Evolutionary conservation across 176 grass and related monocot species (phyloP).

Genomic region (Stipa capillata): DNA sequence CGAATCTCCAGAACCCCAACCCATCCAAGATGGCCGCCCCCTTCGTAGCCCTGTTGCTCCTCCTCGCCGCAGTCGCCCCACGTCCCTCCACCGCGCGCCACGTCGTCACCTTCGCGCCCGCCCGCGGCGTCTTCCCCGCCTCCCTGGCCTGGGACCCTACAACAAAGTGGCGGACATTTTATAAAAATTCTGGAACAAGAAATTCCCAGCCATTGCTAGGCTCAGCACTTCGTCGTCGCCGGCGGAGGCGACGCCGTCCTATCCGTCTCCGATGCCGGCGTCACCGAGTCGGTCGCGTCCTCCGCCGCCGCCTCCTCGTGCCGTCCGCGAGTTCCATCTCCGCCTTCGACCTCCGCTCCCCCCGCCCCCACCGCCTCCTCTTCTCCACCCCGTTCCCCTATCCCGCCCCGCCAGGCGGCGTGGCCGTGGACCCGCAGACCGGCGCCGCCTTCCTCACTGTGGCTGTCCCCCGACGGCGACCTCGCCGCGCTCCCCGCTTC

Average conservation of each 20-base stretch:
- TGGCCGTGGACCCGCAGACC: conserved; percentile 53
- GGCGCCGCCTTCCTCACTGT: conserved; percentile 56
- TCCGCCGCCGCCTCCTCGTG: conserved; percentile 61
- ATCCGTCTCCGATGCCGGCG: conserved; percentile 81
- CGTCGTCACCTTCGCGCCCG: conserved; percentile 36
- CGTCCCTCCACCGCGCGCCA: conserved; percentile 31
- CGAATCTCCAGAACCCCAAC: background rate
- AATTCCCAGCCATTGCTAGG: no score
- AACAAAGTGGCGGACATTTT: no score
- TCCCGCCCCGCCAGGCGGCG: conserved; percentile 29
- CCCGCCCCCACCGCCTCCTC: conserved; percentile 43
- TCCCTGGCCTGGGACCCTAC: conserved; percentile 80
- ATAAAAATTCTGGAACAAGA: no score
- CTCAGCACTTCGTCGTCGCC: conserved; percentile 71
- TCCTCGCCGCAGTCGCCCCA: conserved; percentile 22
- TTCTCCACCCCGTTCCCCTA: conserved; percentile 43
- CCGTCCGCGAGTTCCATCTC: conserved; percentile 39
- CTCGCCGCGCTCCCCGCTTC: conserved; percentile 29
- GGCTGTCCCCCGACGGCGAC: conserved; percentile 27
- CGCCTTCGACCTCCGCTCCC: conserved; percentile 61
- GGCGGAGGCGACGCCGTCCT: conserved; percentile 32
- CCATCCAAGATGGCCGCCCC: conserved; percentile 11
- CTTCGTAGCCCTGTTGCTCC: background rate
- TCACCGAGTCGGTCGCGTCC: conserved; percentile 52
- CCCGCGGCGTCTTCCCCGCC: conserved; percentile 11